Evolutionary conservation across 2,329 filamentous ascomycete species (phyloP).

Genomic region (Sphaerulina musiva): DNA sequence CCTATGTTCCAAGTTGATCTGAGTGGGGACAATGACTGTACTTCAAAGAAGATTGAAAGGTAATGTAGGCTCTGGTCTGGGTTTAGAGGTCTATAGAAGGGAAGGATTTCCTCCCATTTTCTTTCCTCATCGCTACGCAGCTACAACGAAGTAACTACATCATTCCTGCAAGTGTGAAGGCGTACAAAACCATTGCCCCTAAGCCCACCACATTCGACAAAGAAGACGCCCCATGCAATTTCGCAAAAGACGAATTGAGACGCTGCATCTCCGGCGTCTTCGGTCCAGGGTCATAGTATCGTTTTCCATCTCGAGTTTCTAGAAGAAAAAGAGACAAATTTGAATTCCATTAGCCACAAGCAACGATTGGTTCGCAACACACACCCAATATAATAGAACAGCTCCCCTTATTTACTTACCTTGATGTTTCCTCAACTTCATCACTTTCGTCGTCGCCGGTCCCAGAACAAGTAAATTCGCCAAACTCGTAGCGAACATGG

Average conservation of each 20-base stretch:
- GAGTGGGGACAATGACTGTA: too few species aligned
- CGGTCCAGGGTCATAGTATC: slow-evolving; percentile 68
- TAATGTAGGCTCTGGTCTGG: too few species aligned
- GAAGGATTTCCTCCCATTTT: too few species aligned
- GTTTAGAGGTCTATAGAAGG: too few species aligned
- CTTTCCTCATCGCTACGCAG: too few species aligned
- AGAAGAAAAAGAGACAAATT: neutral
- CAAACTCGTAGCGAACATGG: slow-evolving; percentile 64
- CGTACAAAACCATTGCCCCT: slow-evolving; percentile 67
- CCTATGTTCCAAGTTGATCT: too few species aligned
- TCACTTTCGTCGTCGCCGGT: slow-evolving; percentile 67
- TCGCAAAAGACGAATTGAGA: slow-evolving; percentile 71
- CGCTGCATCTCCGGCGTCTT: slow-evolving; percentile 78
- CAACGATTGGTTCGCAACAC: too few species aligned
- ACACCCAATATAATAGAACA: too few species aligned
- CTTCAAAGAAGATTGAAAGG: too few species aligned
- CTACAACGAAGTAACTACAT: slow-evolving; percentile 34
- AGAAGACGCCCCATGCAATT: slow-evolving; percentile 74
- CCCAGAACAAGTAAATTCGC: slow-evolving; percentile 66
- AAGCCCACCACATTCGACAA: slow-evolving; percentile 69
- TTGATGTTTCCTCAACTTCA: slow-evolving; percentile 70
- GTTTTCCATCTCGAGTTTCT: slow-evolving; percentile 85
- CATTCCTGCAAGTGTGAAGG: slow-evolving; percentile 62
- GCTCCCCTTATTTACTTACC: slow-evolving; percentile 49
- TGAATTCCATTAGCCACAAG: slow-evolving; percentile 1